Conservation (phyloP, 2,329 filamentous ascomycete species). For the Cladophialophora chaetospira region DNA sequence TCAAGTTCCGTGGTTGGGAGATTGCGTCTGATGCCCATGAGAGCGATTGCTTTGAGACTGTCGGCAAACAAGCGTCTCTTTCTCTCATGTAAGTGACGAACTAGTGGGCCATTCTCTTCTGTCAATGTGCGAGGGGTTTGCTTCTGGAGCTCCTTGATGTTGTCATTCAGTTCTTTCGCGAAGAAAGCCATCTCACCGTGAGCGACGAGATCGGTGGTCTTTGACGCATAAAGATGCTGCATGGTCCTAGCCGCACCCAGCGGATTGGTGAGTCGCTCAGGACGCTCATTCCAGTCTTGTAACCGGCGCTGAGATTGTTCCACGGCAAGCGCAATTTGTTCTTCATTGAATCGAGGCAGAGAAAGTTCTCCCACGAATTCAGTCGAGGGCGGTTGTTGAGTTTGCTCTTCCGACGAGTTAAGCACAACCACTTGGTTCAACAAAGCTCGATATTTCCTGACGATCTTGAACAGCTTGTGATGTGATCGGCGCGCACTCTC, state of each 20-base stretch:
- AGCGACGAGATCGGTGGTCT: constrained; percentile 57
- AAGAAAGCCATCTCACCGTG: constrained; percentile 66
- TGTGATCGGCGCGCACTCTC: constrained; percentile 91
- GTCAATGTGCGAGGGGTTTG: constrained; percentile 79
- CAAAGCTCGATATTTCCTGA: constrained; percentile 82
- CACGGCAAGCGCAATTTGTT: constrained; percentile 33
- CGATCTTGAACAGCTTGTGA: constrained; percentile 84
- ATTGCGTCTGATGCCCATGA: constrained; percentile 89
- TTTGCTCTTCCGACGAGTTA: constrained; percentile 59
- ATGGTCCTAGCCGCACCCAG: constrained; percentile 73
- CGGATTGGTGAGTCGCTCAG: constrained; percentile 70
- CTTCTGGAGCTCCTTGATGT: constrained; percentile 73
- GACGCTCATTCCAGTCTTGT: constrained; percentile 49
- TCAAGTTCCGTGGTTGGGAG: constrained; percentile 71
- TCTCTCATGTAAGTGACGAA: constrained; percentile 86
- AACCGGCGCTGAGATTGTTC: constrained; percentile 37
- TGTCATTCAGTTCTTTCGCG: constrained; percentile 66
- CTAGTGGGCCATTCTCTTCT: constrained; percentile 78
- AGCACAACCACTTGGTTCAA: constrained; percentile 76
- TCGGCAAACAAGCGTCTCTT: constrained; percentile 92
- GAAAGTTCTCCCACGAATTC: constrained; percentile 35
- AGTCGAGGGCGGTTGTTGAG: constrained; percentile 45
- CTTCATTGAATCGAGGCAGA: constrained; percentile 29
- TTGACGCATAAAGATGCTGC: constrained; percentile 61
- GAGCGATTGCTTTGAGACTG: constrained; percentile 75